These are phyloP conservation scores for Aaosphaeria arxii DNA, from an alignment of 2,329 filamentous ascomycete genomes.

Conservation along the genomic window DNA sequence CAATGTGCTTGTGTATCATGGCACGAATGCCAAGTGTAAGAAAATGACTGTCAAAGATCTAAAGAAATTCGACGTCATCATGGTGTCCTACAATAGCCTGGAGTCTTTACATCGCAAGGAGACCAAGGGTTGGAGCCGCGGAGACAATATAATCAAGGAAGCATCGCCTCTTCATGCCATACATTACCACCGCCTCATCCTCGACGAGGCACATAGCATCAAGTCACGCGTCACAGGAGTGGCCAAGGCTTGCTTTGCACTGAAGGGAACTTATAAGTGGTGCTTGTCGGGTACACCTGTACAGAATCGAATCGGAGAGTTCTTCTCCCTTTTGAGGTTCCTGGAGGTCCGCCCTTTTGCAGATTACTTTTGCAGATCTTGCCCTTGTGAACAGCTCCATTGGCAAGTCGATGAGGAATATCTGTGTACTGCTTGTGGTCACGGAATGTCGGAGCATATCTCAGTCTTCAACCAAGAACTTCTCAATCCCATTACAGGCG, in stretches of 20 bases:
- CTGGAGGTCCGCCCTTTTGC: constrained; percentile 85
- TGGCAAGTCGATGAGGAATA: constrained; percentile 76
- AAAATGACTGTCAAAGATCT: constrained; percentile 70
- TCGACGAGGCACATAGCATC: constrained; percentile 96
- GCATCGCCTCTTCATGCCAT: constrained; percentile 75
- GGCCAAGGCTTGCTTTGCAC: constrained; percentile 89
- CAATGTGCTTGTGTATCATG: constrained; percentile 88
- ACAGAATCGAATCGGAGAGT: constrained; percentile 95
- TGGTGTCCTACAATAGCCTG: constrained; percentile 91
- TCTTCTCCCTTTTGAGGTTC: constrained; percentile 92
- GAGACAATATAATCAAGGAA: constrained; percentile 77
- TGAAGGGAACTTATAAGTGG: constrained; percentile 88
- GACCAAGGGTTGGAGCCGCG: constrained; percentile 81
- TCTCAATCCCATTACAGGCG: constrained; percentile 68
- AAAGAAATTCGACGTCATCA: constrained; percentile 84
- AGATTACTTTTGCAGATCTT: constrained; percentile 90
- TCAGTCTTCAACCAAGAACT: constrained; percentile 94
- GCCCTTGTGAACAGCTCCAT: constrained; percentile 74
- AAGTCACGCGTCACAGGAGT: constrained; percentile 87
- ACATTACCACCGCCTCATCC: constrained; percentile 83
- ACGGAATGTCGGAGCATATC: constrained; percentile 63
- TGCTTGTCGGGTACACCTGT: constrained; percentile 93
- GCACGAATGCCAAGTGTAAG: constrained; percentile 81
- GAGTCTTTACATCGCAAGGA: constrained; percentile 93
- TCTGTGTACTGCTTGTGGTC: constrained; percentile 68